Evolutionary conservation across 164 flowering plant genomes (phyloP), one percentile per base, ranked within the genome.

Genomic region (Macadamia integrifolia): DNA sequence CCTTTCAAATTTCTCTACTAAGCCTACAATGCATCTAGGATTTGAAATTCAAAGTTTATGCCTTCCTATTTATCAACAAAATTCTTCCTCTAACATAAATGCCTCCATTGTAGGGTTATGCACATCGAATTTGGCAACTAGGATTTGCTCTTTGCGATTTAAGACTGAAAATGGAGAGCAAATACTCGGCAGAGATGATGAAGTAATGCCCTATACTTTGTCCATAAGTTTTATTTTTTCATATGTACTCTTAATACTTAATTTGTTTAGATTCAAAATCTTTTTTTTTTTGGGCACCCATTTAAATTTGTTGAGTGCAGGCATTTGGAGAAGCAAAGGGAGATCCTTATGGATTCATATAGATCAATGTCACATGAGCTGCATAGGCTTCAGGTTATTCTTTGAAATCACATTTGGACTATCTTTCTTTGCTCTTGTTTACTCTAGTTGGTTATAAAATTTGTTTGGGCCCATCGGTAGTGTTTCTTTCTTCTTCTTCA

Each of bases 281-380:
- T 23, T 23, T 23, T 23, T 23, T 23, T 23, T 23, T 23, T 23
- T 23, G 23, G 23, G 23, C 23, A 23, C 23, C 23, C 53, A n/a
- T 18, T 18, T 23, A 3, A 35, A 28, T 32, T 48, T 61, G 40
- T 52, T 68, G 17, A 69, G 32, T 70, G 72, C 76, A 85, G 88
- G 74, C 87, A 82, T 67, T 67, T 85, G 73, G 84, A 84, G 77
- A 85, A 81, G 82, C 87, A 85, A 66, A 72, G 73, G 40, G 87
- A 83, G 67, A 35, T 83, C 28, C 79, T 84, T 11, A 77, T 71
- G 83, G 81, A 85, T 17, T 73, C 83, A 8, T 72, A 81, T 50
- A 75, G 75, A 59, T 77, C 87, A 40, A 75, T 84, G 76, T 73
- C 84, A 29, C 74, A 81, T 61, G 92, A 85, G 71, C 60, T 87